Evolutionary conservation across 345 rosid species (phyloP).

Genomic region (Gossypioides kirkii): DNA sequence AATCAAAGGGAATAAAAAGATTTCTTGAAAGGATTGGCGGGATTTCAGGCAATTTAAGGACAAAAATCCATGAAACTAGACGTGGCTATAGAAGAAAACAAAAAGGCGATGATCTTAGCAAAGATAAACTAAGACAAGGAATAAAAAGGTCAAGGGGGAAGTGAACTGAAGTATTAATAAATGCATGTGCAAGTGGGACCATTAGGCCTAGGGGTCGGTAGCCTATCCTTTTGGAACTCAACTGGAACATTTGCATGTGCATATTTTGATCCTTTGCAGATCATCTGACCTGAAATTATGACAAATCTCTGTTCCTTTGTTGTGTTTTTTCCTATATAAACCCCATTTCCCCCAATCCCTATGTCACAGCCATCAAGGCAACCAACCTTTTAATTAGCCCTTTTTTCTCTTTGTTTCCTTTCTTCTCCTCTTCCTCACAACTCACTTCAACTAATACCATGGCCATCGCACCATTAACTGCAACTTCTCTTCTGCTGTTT

Average conservation of each 20-base stretch:
- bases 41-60: slow-evolving; percentile 14
- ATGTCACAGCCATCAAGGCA: slow-evolving; percentile 6
- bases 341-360: background rate
- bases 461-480: slow-evolving; percentile 22
- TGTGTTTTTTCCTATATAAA: slow-evolving; percentile 20
- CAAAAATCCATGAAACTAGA: no score
- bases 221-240: slow-evolving; percentile 7
- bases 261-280: slow-evolving; percentile 22
- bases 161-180: background rate
- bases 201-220: slow-evolving; percentile 33
- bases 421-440: background rate
- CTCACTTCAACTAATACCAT: slow-evolving; percentile 18
- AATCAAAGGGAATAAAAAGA: slow-evolving; percentile 11
- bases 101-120: background rate
- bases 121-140: background rate
- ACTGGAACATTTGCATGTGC: slow-evolving; percentile 68
- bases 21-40: slow-evolving; percentile 9
- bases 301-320: slow-evolving; percentile 6
- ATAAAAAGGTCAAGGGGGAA: background rate
- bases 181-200: slow-evolving; percentile 42
- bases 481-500: slow-evolving; percentile 25
- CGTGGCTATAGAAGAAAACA: background rate
- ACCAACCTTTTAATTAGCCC: background rate
- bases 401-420: background rate
- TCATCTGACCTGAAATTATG: slow-evolving; percentile 15